Percentiles rank a stretch among this genome's conserved stretches.
phyloP scores from a whole-genome alignment of 2,329 filamentous ascomycete species.

The Aspergillus ibericus region DNA sequence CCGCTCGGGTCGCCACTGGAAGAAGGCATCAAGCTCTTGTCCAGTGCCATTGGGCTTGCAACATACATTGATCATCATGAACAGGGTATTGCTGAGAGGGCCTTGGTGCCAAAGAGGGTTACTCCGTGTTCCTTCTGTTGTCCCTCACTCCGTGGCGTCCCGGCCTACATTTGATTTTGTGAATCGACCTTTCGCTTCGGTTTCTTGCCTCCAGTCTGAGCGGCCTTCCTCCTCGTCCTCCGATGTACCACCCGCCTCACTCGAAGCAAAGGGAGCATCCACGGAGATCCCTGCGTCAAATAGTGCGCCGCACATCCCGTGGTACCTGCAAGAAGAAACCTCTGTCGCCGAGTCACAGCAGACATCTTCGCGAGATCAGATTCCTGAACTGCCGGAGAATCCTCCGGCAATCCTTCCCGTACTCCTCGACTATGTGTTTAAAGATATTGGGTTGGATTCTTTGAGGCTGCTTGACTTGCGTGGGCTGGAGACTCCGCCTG shows the following conservation, averaged over 20 bases:
- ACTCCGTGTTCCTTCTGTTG: slow-evolving; percentile 22
- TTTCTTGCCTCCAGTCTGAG: slow-evolving; percentile 25
- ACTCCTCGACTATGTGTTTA: slow-evolving; percentile 74
- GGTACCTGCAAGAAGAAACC: slow-evolving; percentile 75
- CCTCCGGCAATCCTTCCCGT: slow-evolving; percentile 70
- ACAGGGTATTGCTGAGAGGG: slow-evolving; percentile 31
- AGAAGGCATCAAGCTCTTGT: neutral
- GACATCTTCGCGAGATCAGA: slow-evolving; percentile 54
- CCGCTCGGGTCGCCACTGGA: neutral
- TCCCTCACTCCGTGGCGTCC: too few relatives aligned
- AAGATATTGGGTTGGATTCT: slow-evolving; percentile 83
- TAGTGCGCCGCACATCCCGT: slow-evolving; percentile 55
- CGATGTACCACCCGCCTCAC: neutral
- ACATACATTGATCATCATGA: slow-evolving; percentile 26
- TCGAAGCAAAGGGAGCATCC: neutral
- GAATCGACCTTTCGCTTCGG: slow-evolving; percentile 25
- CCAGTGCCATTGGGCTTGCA: neutral
- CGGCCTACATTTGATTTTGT: slow-evolving; percentile 10
- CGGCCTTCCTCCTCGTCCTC: slow-evolving; percentile 16
- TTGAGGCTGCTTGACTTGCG: slow-evolving; percentile 80
- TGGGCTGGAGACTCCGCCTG: slow-evolving; percentile 78
- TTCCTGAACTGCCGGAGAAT: slow-evolving; percentile 66
- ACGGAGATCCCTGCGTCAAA: neutral
- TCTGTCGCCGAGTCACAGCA: slow-evolving; percentile 41
- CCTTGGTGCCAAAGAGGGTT: slow-evolving; percentile 30